Evolutionary conservation across 2,329 filamentous ascomycete species (phyloP), one percentile per base, ranked within the genome.

Genomic region (Exophiala sp.): DNA sequence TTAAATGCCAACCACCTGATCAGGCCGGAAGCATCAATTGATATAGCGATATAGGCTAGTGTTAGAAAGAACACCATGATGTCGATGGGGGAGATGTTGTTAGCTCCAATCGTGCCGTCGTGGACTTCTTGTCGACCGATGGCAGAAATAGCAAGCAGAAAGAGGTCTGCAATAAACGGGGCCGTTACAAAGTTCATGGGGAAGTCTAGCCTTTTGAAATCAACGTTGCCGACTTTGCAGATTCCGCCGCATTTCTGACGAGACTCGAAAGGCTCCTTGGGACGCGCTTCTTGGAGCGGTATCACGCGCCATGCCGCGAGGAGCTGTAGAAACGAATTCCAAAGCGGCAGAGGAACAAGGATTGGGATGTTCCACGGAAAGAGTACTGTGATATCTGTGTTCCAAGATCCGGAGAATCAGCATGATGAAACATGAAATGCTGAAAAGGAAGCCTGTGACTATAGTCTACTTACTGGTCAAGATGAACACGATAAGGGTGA

Each of bases 1-100:
- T 79, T 84, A 70, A 85, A 86, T 0, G 85, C 83, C 18, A 87
- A 63, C 55, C 74, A 88, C 47, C 83, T 71, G 60, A 88, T 86
- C 13, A 88, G 70, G 2, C 85, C 85, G 0, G 84, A 87, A 2
- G 85, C 83, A 57, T 88, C 85, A 52, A 88, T 85, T 0, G 83
- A 87, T 39, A 88, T 86, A 40, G 85, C 84, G 52, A 88, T 86
- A 59, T 88, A 88, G 2, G 85, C 84, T 37, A 86, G 64, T 0
- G 82, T 85, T 37, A 88, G 71, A 68, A 88, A 88, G 67, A 88
- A 88, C 13, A 74, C 68, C 81, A 88, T 86, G 53, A 87, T 86
- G 53, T 88, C 83, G 57, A 85, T 75, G 0, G 84, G 84, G 1
- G 73, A 72, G 58, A 88, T 88, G 60, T 81, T 72, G 59, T 85